Conservation (phyloP, 2,329 filamentous ascomycete genomes). For the Colletotrichum gloeosporioides region DNA sequence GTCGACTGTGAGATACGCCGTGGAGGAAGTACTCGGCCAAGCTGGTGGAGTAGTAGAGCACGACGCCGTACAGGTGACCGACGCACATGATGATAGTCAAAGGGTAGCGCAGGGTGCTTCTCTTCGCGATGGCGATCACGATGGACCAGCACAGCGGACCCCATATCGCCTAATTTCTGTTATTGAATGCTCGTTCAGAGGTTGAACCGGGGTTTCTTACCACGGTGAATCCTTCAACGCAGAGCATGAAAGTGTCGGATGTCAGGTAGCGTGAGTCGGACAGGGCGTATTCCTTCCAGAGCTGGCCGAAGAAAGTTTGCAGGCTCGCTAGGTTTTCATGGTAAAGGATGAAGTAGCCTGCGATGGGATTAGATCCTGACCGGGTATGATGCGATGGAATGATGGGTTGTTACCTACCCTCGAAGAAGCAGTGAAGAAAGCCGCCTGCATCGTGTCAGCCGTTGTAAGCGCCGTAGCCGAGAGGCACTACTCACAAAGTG, state of each 20-base stretch:
- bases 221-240: constrained; percentile 82
- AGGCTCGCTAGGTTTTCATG: constrained; percentile 68
- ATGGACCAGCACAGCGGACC: constrained; percentile 62
- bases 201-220: constrained; percentile 49
- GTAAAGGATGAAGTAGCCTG: constrained; percentile 78
- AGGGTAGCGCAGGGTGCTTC: constrained; percentile 52
- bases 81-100: constrained; percentile 57
- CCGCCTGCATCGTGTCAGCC: constrained; percentile 52
- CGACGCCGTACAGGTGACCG: constrained; percentile 66
- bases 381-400: not conserved
- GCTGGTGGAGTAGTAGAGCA: constrained; percentile 66
- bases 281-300: constrained; percentile 92
- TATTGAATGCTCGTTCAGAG: not conserved
- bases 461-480: not conserved
- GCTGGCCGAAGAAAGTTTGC: constrained; percentile 78
- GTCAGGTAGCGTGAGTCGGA: constrained; percentile 89
- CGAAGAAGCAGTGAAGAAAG: constrained; percentile 80
- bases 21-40: constrained; percentile 50
- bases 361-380: not conserved
- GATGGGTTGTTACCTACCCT: constrained; percentile 56
- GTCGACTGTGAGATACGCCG: constrained; percentile 58
- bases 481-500: constrained; percentile 50
- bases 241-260: constrained; percentile 83
- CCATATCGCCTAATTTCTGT: constrained; percentile 52
- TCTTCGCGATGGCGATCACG: constrained; percentile 48